Base-by-base conservation (phyloP, 2,329 filamentous ascomycete genomes). In the Pseudocercospora ulei region DNA sequence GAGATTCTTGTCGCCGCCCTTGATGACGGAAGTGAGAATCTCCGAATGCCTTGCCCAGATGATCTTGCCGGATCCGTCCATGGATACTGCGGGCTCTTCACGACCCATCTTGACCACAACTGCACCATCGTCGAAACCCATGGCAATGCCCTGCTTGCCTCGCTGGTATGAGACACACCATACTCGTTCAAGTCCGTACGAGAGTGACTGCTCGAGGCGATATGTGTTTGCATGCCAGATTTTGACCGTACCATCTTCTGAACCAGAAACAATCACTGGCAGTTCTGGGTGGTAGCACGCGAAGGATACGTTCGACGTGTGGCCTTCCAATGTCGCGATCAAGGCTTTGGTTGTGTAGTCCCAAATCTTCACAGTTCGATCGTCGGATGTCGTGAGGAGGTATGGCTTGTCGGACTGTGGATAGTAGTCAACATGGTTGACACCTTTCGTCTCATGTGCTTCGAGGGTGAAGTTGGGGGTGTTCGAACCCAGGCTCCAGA, bases 161-260 rank as follows among this genome's bases (percentile, higher is more conserved):
- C 85, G 82, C 62, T 98, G 90, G 59, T 92, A 95, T 16, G 85
- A 80, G 29, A 96, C 85, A 73, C 90, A 96, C 90, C 90, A 98
- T 39, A 88, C 90, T 56, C 90, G 76, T 64, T 98, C 90, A 33
- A 98, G 67, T 18, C 87, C 90, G 62, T 98, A 98, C 67, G 85
- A 95, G 47, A 98, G 69, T 0, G 87, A 93, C 60, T 96, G 90
- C 64, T 96, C 90, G 44, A 96, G 75, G 50, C 90, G 75, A 65
- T 96, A 96, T 37, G 90, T 98, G 59, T 94, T 95, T 49, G 88
- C 87, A 61, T 98, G 87, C 90, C 90, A 98, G 62, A 98, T 87
- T 65, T 94, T 92, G 60, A 98, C 79, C 0, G 87, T 94, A 49
- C 88, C 88, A 63, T 98, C 90, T 65, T 98, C 90, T 16, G 88